Percentiles rank a stretch among this genome's conserved stretches.
These are phyloP conservation scores for Spinacia oleracea DNA, from an alignment of 179 eudicot species.

Conservation along the genomic window DNA sequence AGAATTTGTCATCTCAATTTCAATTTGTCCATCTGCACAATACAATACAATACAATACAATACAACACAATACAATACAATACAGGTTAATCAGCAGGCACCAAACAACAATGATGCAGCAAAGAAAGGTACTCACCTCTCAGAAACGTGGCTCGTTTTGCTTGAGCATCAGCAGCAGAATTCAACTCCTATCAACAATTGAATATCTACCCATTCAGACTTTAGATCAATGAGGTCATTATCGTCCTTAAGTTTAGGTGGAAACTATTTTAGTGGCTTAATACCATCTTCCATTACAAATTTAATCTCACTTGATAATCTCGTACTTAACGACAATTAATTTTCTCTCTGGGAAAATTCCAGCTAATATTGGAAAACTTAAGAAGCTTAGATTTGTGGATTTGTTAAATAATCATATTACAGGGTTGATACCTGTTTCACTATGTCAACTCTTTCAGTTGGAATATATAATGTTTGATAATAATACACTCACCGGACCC, in stretches of 20 bases:
- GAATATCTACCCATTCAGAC: no score
- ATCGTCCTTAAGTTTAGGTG: constrained; percentile 26
- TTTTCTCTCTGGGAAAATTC: constrained; percentile 45
- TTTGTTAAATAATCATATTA: constrained; percentile 53
- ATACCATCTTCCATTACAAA: constrained; percentile 52
- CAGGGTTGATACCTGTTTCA: no score
- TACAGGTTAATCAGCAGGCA: not conserved
- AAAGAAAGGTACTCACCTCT: constrained; percentile 36
- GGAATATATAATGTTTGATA: no score
- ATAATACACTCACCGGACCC: no score
- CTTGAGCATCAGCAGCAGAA: constrained; percentile 65
- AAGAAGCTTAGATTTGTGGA: constrained; percentile 41
- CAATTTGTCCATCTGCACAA: constrained; percentile 34
- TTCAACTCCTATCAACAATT: constrained; percentile 40
- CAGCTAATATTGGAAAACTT: constrained; percentile 49
- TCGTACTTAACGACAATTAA: constrained; percentile 60
- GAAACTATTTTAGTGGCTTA: constrained; percentile 36
- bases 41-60: no score
- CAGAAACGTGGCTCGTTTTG: constrained; percentile 51
- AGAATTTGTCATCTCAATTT: constrained; percentile 25
- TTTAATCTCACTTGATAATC: constrained; percentile 34
- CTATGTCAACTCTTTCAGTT: no score
- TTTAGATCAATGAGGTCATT: constrained; percentile 32
- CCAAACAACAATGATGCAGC: not conserved
- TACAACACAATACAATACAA: no score